A percentile compares a stretch with the other conserved stretches of the same genome.
Evolutionary conservation across 805 yeast species (phyloP).

Genomic region (Komagataella mondaviorum): DNA sequence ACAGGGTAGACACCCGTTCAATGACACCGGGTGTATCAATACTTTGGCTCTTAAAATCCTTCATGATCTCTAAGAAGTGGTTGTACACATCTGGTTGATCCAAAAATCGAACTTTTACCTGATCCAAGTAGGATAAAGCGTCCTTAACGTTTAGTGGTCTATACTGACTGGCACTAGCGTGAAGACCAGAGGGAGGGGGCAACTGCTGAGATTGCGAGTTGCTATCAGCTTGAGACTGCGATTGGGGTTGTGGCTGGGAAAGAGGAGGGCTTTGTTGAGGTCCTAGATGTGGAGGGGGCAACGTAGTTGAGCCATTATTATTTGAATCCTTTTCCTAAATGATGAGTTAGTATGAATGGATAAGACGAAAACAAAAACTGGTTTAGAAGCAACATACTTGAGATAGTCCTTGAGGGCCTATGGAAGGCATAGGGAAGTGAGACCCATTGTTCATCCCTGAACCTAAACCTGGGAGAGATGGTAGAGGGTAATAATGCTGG

Average conservation of each 20-base stretch:
- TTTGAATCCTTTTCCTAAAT: neutral
- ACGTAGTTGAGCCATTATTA: neutral
- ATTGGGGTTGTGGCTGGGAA: constrained; percentile 11
- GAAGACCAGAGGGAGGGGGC: constrained; percentile 9
- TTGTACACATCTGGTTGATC: constrained; percentile 93
- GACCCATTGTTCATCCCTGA: constrained; percentile 25
- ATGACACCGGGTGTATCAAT: constrained; percentile 98
- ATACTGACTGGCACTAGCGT: constrained; percentile 23
- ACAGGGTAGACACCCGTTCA: constrained; percentile 82
- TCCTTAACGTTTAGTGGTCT: constrained; percentile 91
- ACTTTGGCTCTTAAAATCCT: constrained; percentile 90
- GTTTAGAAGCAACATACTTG: constrained; percentile 11
- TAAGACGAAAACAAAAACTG: neutral
- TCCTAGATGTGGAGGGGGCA: constrained; percentile 6
- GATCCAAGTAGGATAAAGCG: constrained; percentile 90
- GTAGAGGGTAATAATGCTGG: constrained; percentile 35
- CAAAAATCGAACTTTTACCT: constrained; percentile 85
- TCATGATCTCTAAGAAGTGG: constrained; percentile 94
- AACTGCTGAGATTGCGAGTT: constrained; percentile 2
- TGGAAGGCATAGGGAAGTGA: constrained; percentile 30
- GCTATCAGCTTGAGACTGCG: constrained; percentile 5
- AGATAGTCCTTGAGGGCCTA: constrained; percentile 16
- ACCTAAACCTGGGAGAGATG: constrained; percentile 37
- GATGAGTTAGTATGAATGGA: neutral
- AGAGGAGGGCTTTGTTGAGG: constrained; percentile 8